Evolutionary conservation across 306 rosid genomes (phyloP).

Genomic region (Cucumis cinereus): DNA sequence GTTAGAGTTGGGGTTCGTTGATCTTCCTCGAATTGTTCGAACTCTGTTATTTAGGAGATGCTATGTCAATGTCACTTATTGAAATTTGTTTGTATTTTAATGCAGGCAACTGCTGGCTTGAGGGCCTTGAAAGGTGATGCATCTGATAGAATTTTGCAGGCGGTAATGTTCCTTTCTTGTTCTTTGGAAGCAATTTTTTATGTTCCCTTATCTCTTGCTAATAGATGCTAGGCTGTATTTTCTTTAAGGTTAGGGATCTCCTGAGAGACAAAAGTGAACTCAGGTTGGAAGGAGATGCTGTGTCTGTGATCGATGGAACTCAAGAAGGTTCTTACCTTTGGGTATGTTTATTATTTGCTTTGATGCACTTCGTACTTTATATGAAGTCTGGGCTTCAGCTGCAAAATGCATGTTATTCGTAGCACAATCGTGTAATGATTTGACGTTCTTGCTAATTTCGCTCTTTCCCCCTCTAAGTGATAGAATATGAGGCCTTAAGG

Average conservation of each 20-base stretch:
- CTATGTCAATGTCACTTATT: background rate
- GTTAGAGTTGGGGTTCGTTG: constrained; percentile 89
- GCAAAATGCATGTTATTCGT: background rate
- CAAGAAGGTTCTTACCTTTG: constrained; percentile 96
- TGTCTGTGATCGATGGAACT: constrained; percentile 82
- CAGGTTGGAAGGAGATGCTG: constrained; percentile 41
- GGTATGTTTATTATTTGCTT: constrained; percentile 38
- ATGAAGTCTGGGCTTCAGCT: background rate
- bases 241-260: constrained; percentile 67
- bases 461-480: background rate
- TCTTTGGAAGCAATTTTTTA: background rate
- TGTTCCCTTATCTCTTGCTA: background rate
- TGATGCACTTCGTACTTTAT: background rate
- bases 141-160: constrained; percentile 76
- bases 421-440: background rate
- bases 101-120: constrained; percentile 95
- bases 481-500: background rate
- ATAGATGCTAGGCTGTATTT: constrained; percentile 4
- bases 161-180: constrained; percentile 27
- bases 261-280: constrained; percentile 46
- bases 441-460: background rate
- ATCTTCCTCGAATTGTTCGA: background rate
- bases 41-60: background rate
- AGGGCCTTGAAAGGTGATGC: constrained; percentile 72
- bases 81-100: constrained; percentile 14